Evolutionary conservation across 306 rosid species (phyloP).

Genomic region (Cicer arietinum): DNA sequence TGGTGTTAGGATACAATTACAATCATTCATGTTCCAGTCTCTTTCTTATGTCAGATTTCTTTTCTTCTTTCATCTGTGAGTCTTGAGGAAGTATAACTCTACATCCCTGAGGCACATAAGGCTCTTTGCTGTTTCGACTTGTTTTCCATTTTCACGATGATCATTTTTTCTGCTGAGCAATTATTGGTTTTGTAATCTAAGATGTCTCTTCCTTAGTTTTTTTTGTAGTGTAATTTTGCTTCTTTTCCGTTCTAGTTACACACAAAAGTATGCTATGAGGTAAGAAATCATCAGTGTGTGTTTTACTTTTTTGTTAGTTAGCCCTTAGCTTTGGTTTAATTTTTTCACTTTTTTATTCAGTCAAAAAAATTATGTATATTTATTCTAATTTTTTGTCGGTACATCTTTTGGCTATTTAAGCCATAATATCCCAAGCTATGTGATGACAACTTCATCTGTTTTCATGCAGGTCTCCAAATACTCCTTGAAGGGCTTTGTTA

Average conservation of each 20-base stretch:
- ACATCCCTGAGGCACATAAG: slow-evolving; percentile 16
- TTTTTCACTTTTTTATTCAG: neutral
- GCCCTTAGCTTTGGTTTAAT: slow-evolving; percentile 2
- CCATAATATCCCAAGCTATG: slow-evolving; percentile 18
- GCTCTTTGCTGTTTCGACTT: slow-evolving; percentile 11
- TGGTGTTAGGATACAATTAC: neutral
- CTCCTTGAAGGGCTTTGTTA: slow-evolving; percentile 70
- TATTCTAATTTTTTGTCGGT: slow-evolving; percentile 7
- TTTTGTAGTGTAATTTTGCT: neutral
- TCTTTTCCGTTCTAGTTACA: neutral
- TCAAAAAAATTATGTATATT: neutral
- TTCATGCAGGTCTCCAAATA: slow-evolving; percentile 67
- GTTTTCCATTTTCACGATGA: slow-evolving; percentile 7
- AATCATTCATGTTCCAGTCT: neutral
- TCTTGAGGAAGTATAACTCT: slow-evolving; percentile 18
- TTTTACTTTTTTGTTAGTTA: slow-evolving; percentile 2
- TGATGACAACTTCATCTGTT: slow-evolving; percentile 37
- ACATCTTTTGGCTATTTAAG: slow-evolving; percentile 6
- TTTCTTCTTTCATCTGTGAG: slow-evolving; percentile 9
- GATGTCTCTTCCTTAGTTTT: slow-evolving; percentile 8
- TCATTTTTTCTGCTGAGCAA: slow-evolving; percentile 4
- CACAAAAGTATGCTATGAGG: neutral
- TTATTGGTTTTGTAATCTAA: neutral
- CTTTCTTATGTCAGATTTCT: neutral
- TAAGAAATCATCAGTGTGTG: neutral